Conservation (phyloP, 176 grass and related monocot species). For the Oryza meridionalis region DNA sequence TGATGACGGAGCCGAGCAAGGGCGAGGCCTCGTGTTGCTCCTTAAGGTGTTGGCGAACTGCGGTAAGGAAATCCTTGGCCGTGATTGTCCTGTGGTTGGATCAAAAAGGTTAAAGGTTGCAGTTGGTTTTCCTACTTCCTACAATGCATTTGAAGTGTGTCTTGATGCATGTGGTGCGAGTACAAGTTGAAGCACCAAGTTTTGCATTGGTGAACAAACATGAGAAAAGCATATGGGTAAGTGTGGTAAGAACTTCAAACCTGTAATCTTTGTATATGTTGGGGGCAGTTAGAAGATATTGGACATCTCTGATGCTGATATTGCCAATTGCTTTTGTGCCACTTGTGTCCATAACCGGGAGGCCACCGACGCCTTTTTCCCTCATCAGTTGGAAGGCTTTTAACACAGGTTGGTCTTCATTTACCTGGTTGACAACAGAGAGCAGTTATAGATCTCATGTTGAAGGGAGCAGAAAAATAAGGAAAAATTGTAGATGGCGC, state of each 20-base stretch:
- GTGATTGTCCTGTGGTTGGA: slow-evolving; percentile 73
- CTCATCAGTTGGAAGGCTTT: slow-evolving; percentile 95
- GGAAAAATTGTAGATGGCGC: not conserved
- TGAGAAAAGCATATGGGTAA: slow-evolving; percentile 11
- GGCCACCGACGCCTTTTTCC: slow-evolving; percentile 81
- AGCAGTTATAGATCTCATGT: not conserved
- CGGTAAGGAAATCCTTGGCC: slow-evolving; percentile 70
- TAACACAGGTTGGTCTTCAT: slow-evolving; percentile 88
- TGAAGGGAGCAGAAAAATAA: not conserved
- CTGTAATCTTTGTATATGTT: slow-evolving; percentile 98
- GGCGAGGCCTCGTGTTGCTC: slow-evolving; percentile 75
- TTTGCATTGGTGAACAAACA: not conserved
- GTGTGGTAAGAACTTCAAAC: slow-evolving; percentile 38
- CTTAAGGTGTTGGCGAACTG: slow-evolving; percentile 63
- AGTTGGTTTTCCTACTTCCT: not conserved
- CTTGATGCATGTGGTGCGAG: not conserved
- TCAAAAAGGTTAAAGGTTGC: slow-evolving; percentile 3
- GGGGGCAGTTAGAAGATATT: slow-evolving; percentile 92
- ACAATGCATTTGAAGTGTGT: not conserved
- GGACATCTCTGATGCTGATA: slow-evolving; percentile 98
- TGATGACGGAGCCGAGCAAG: slow-evolving; percentile 60
- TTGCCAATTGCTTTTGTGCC: slow-evolving; percentile 75
- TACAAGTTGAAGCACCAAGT: not conserved
- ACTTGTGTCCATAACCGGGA: slow-evolving; percentile 84
- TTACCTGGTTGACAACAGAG: slow-evolving; percentile 54